Base-by-base conservation (phyloP, 1,284 basidiomycete genomes). In the Ganoderma leucocontextum region DNA sequence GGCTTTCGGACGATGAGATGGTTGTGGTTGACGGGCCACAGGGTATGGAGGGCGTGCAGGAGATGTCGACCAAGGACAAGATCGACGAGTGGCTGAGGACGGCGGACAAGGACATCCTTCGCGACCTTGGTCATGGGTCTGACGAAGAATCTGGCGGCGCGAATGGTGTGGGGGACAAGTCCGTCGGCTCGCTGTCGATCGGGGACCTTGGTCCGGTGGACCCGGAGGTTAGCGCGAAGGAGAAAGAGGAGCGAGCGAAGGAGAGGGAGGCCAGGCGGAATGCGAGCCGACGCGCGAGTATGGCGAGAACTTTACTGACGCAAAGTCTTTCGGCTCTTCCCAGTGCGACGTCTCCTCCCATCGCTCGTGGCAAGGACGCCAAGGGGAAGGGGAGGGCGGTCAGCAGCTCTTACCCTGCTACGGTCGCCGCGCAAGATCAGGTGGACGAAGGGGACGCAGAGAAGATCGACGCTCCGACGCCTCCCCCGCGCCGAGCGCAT, bases 281-380 rank as follows among this genome's bases (percentile, higher is more conserved):
- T 69, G 83, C 83, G 8, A 89, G 87, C 25, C 81, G 85, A 38
- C 81, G 88, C 10, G 88, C 88, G 9, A 90, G 89, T 33, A 80
- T 89, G 76, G 87, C 87, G 0, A 85, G 86, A 22, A 83, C 87
- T 64, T 81, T 86, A 2, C 84, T 91, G 38, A 84, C 88, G 6
- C 85, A 87, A 74, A 88, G 88, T 13, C 74, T 90, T 29, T 85
- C 80, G 38, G 79, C 82, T 0, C 73, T 86, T 19, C 84, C 85
- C 52, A 76, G 81, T 59, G 78, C 82, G 22, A 79, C 83, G 36
- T 75, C 81, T 12, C 53, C 70, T 73, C 22, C 84, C 84, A 55
- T 82, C 82, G 13, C 17, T 29, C 55, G 82, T 83, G 57, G 77
- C 80, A 13, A 82, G 81, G 81, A 76, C 2, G 70, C 53, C 12